A percentile compares a stretch with the other conserved stretches of the same genome.
phyloP scores from a whole-genome alignment of 495 filamentous ascomycete genomes.

The Podospora pseudopauciseta region DNA sequence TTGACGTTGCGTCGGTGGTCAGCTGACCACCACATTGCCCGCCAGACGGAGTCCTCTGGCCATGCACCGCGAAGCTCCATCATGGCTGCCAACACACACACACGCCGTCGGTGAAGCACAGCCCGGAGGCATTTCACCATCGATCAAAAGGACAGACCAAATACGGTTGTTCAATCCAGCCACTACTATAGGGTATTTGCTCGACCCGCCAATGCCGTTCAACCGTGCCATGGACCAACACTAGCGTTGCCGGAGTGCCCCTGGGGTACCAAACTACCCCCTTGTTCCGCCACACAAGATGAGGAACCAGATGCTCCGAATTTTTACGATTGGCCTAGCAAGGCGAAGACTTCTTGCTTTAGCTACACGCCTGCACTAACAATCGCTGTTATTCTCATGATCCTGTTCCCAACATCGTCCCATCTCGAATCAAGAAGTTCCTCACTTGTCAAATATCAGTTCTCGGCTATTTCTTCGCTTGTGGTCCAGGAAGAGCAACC shows the following conservation, averaged over 20 bases:
- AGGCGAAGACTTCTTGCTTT: background rate
- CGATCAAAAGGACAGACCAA: background rate
- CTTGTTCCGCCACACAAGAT: background rate
- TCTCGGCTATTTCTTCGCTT: background rate
- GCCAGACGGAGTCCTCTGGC: background rate
- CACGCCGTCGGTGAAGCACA: background rate
- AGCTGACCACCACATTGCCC: constrained; percentile 17
- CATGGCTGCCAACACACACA: background rate
- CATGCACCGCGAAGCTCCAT: background rate
- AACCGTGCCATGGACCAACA: constrained; percentile 23
- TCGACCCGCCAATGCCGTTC: constrained; percentile 15
- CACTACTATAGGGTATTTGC: background rate
- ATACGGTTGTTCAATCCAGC: background rate
- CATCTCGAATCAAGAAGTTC: background rate
- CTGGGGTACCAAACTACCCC: constrained; percentile 5
- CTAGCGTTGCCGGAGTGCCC: constrained; percentile 3
- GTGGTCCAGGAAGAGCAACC: background rate
- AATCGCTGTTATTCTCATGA: background rate
- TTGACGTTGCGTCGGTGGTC: constrained; percentile 12
- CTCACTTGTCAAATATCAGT: background rate
- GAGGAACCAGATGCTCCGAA: constrained; percentile 10
- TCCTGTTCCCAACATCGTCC: background rate
- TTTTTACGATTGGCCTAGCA: constrained; percentile 3
- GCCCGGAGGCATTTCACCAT: background rate
- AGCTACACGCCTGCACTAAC: background rate